phyloP scores from a whole-genome alignment of 768 basidiomycete species.

The Mycena amicta region DNA sequence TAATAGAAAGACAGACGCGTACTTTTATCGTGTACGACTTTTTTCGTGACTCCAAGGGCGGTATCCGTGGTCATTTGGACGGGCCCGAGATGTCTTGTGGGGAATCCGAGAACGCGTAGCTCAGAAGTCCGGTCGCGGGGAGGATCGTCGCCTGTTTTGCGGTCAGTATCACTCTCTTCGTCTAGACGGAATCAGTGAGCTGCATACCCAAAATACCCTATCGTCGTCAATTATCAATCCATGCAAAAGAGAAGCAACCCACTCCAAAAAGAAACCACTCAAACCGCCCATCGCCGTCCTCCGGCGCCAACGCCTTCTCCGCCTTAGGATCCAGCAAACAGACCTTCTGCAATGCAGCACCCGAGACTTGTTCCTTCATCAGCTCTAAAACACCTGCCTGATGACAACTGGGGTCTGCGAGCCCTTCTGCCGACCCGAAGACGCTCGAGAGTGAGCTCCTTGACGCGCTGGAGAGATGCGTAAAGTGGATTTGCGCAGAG shows the following conservation, averaged over 20 bases:
- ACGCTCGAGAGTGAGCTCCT: constrained; percentile 49
- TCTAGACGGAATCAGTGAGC: too few species aligned
- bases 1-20: constrained; percentile 19
- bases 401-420: constrained; percentile 49
- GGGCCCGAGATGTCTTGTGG: constrained; percentile 79
- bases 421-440: constrained; percentile 29
- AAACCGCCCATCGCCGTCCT: constrained; percentile 76
- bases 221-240: neutral
- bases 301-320: constrained; percentile 63
- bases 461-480: constrained; percentile 80
- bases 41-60: constrained; percentile 87
- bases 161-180: neutral
- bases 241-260: constrained; percentile 30
- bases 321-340: constrained; percentile 97
- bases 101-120: constrained; percentile 85
- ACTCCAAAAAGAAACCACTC: constrained; percentile 92
- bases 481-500: constrained; percentile 73
- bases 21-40: constrained; percentile 76
- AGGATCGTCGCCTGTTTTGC: constrained; percentile 84
- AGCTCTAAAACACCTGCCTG: constrained; percentile 58
- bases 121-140: constrained; percentile 92
- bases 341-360: constrained; percentile 57
- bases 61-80: constrained; percentile 99
- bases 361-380: constrained; percentile 49
- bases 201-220: constrained; percentile 65